These are phyloP conservation scores for Bjerkandera adusta DNA, from an alignment of 1,284 basidiomycete species.

Conservation along the genomic window DNA sequence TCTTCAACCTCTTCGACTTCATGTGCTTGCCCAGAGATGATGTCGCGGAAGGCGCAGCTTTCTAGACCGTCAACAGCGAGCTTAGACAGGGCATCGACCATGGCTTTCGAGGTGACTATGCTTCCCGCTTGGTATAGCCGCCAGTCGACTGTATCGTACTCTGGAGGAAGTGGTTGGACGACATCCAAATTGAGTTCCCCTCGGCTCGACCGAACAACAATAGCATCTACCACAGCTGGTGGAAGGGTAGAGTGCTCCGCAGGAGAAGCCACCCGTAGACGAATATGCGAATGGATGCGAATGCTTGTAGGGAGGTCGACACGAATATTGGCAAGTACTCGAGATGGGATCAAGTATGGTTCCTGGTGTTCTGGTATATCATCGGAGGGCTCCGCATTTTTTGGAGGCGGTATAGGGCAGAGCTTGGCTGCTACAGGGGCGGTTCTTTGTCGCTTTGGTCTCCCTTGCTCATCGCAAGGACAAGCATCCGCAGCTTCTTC, in stretches of 20 bases:
- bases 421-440: conserved; percentile 22
- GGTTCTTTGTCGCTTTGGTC: conserved; percentile 27
- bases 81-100: conserved; percentile 56
- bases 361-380: too few relatives aligned
- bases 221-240: conserved; percentile 48
- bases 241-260: conserved; percentile 45
- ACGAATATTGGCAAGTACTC: conserved; percentile 50
- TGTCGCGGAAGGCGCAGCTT: conserved; percentile 48
- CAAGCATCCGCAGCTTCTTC: conserved; percentile 65
- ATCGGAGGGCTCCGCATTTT: background rate
- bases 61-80: conserved; percentile 40
- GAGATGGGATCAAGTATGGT: conserved; percentile 27
- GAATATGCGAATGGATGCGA: conserved; percentile 60
- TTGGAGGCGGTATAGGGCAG: conserved; percentile 5
- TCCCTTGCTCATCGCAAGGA: conserved; percentile 58
- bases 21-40: conserved; percentile 36
- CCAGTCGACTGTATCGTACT: conserved; percentile 58
- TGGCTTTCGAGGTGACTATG: conserved; percentile 56
- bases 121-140: conserved; percentile 61
- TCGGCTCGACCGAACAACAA: conserved; percentile 46
- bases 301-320: conserved; percentile 48
- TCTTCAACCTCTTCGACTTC: conserved; percentile 1
- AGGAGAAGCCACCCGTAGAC: conserved; percentile 54
- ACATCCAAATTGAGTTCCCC: conserved; percentile 55
- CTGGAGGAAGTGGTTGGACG: conserved; percentile 56